Conservation (phyloP, 768 basidiomycete species). For the Mycena rosella region DNA sequence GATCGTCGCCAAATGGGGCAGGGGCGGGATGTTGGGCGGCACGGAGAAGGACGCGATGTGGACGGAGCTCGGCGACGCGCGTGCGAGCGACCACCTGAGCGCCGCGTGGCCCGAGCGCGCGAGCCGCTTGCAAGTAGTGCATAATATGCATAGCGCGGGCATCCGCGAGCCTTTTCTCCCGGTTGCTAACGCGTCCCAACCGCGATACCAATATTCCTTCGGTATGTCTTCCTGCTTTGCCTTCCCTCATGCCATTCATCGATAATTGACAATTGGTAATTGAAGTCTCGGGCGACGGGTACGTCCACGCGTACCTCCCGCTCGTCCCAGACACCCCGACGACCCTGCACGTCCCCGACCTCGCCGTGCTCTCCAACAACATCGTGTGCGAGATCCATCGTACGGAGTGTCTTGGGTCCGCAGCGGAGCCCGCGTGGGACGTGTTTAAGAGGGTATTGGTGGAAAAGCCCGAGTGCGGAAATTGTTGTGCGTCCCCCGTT, state of each 20-base stretch:
- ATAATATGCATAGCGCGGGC: slow-evolving; percentile 6
- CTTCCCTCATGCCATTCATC: neutral
- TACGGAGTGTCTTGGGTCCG: neutral
- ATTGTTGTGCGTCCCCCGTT: slow-evolving; percentile 20
- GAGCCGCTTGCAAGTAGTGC: slow-evolving; percentile 22
- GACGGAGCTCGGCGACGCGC: slow-evolving; percentile 45
- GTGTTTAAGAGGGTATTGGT: slow-evolving; percentile 6
- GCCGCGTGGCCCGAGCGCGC: slow-evolving; percentile 24
- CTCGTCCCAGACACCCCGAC: slow-evolving; percentile 9
- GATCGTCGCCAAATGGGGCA: slow-evolving; percentile 49
- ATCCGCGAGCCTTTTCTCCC: slow-evolving; percentile 19
- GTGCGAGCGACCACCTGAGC: slow-evolving; percentile 23
- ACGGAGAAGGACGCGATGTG: slow-evolving; percentile 44
- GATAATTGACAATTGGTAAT: too few species aligned
- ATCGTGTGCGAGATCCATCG: slow-evolving; percentile 14
- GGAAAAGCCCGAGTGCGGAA: slow-evolving; percentile 9
- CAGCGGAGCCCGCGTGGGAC: slow-evolving; percentile 12
- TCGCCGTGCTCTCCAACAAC: slow-evolving; percentile 12
- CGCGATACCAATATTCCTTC: slow-evolving; percentile 7
- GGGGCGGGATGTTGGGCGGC: neutral
- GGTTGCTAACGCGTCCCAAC: slow-evolving; percentile 9
- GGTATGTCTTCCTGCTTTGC: neutral
- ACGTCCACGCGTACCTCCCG: slow-evolving; percentile 14
- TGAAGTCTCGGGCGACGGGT: slow-evolving; percentile 21
- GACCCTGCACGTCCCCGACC: slow-evolving; percentile 4